phyloP scores from a whole-genome alignment of 2,329 filamentous ascomycete genomes.

The Aspergillus intermedius region DNA sequence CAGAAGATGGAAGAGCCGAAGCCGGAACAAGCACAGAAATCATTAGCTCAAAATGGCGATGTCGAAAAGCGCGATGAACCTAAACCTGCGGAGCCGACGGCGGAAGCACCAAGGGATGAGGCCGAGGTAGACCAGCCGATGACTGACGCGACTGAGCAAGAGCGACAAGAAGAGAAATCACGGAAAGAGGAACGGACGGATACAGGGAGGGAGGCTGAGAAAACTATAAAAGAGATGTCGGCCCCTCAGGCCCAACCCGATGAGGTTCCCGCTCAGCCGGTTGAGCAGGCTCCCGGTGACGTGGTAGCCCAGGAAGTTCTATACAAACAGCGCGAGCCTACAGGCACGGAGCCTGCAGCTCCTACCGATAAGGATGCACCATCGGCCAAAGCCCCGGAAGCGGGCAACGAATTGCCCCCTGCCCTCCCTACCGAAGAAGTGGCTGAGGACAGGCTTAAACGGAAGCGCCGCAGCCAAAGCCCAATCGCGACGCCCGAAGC shows the following conservation, averaged over 20 bases:
- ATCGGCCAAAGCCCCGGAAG: slow-evolving; percentile 18
- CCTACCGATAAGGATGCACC: slow-evolving; percentile 11
- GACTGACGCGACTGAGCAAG: not conserved
- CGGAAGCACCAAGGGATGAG: slow-evolving; percentile 4
- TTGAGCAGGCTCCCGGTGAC: slow-evolving; percentile 18
- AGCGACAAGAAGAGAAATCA: slow-evolving; percentile 1
- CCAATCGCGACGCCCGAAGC: slow-evolving; percentile 52
- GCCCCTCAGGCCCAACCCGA: slow-evolving; percentile 2
- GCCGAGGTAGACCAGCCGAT: not conserved
- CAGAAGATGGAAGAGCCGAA: slow-evolving; percentile 6
- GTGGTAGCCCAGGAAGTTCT: slow-evolving; percentile 6
- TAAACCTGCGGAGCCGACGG: slow-evolving; percentile 9
- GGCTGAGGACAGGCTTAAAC: slow-evolving; percentile 54
- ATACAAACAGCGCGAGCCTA: slow-evolving; percentile 10
- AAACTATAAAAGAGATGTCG: not conserved
- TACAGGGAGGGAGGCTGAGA: not conserved
- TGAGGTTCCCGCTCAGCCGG: slow-evolving; percentile 15
- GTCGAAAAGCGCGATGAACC: slow-evolving; percentile 3
- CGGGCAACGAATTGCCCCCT: slow-evolving; percentile 20
- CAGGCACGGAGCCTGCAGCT: slow-evolving; percentile 9
- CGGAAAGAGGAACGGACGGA: not conserved
- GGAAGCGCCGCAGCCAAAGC: slow-evolving; percentile 61
- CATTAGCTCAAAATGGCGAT: slow-evolving; percentile 3
- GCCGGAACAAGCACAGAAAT: slow-evolving; percentile 3
- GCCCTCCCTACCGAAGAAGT: slow-evolving; percentile 30